Percentiles rank a stretch among this genome's conserved stretches.
These are phyloP conservation scores for Daldinia childiae DNA, from an alignment of 495 filamentous ascomycete genomes.

Conservation along the genomic window DNA sequence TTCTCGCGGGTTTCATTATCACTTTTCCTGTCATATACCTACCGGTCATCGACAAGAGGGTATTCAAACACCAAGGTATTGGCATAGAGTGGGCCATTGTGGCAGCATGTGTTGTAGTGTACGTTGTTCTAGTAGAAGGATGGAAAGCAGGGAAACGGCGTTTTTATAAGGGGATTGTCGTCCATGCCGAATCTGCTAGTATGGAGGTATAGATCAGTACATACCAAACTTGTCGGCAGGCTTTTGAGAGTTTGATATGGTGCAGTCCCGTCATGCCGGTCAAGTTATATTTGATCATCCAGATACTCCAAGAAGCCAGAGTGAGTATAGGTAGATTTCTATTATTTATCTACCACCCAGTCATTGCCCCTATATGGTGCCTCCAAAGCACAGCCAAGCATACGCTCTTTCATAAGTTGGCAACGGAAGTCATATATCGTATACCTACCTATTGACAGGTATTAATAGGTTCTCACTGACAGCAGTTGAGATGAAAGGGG, in stretches of 20 bases:
- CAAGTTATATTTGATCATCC: neutral
- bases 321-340: neutral
- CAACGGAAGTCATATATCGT: neutral
- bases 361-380: neutral
- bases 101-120: conserved; percentile 55
- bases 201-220: conserved; percentile 6
- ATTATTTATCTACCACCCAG: neutral
- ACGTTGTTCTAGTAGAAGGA: conserved; percentile 59
- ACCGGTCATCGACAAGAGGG: conserved; percentile 60
- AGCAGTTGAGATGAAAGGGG: neutral
- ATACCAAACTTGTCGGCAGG: neutral
- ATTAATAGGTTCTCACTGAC: neutral
- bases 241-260: neutral
- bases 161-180: conserved; percentile 12
- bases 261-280: neutral
- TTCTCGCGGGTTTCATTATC: conserved; percentile 64
- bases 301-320: neutral
- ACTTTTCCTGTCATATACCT: conserved; percentile 68
- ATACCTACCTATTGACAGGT: too few relatives aligned
- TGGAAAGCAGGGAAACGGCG: conserved; percentile 64
- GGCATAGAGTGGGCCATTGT: conserved; percentile 70
- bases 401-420: neutral
- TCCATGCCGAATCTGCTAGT: neutral
- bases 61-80: conserved; percentile 67
- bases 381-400: neutral